Conservation (phyloP, 208 protist genomes). For the Trypanosoma congolense region DNA sequence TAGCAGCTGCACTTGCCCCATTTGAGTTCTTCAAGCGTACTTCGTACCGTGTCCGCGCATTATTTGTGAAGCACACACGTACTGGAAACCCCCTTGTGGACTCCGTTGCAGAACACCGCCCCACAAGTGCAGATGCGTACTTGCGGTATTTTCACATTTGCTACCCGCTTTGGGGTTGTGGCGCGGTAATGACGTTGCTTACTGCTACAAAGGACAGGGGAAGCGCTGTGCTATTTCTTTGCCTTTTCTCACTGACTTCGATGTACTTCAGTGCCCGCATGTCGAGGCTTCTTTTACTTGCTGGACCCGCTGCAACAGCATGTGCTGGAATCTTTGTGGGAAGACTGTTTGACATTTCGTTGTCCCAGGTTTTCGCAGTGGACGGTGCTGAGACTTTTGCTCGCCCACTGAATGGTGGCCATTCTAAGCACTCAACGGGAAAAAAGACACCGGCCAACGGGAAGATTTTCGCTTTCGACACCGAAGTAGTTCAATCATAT, state of each 20-base stretch:
- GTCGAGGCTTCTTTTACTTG: slow-evolving; percentile 57
- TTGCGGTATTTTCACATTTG: slow-evolving; percentile 22
- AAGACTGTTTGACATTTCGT: slow-evolving; percentile 14
- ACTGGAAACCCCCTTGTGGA: slow-evolving; percentile 79
- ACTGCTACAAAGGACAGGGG: neutral
- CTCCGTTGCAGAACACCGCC: slow-evolving; percentile 74
- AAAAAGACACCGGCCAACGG: neutral
- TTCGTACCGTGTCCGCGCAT: slow-evolving; percentile 52
- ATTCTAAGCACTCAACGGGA: neutral
- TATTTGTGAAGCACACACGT: slow-evolving; percentile 68
- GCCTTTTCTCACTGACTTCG: slow-evolving; percentile 32
- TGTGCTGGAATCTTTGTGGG: slow-evolving; percentile 28
- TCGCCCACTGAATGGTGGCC: too few relatives aligned
- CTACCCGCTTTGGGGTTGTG: slow-evolving; percentile 21
- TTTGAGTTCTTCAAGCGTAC: slow-evolving; percentile 48
- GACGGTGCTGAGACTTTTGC: too few relatives aligned
- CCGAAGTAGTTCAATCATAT: neutral
- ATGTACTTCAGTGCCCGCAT: slow-evolving; percentile 62
- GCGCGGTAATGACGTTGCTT: slow-evolving; percentile 8
- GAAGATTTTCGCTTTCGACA: neutral
- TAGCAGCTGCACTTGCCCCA: slow-evolving; percentile 29
- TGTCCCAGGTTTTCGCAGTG: slow-evolving; percentile 4
- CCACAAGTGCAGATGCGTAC: slow-evolving; percentile 20
- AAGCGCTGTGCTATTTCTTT: slow-evolving; percentile 29
- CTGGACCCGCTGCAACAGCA: slow-evolving; percentile 29